Base-by-base conservation (phyloP, 1,139 yeast species). In the Yamadazyma conglobata region DNA sequence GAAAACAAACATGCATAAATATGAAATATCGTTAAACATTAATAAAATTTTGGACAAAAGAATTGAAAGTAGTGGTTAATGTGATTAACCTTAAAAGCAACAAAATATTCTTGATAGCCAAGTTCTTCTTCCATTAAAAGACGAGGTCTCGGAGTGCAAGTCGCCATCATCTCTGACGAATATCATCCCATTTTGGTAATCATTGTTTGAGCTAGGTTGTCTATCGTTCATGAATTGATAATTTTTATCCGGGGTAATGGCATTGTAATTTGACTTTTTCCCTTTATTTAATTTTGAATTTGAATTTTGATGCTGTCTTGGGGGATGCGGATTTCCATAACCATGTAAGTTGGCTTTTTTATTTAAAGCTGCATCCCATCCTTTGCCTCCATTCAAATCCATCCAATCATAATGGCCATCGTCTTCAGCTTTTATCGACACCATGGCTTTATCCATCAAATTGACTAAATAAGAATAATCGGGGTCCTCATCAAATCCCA, bases 341-440 rank as follows among this genome's bases (percentile, higher is more conserved):
- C 93, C 93, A 56, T 83, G 91, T 38, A 83, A 58, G 46, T 83
- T 83, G 34, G 91, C 87, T 54, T 82, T 83, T 52, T 81, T 83
- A 53, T 82, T 83, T 42, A 82, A 74, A 5, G 83, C 64, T 16
- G 83, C 75, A 58, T 83, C 93, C 91, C 91, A 83, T 24, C 93
- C 93, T 50, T 75, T 73, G 32, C 93, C 93, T 27, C 79, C 79
- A 48, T 83, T 83, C 44, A 83, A 60, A 46, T 79, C 79, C 89
- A 82, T 81, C 93, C 93, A 83, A 53, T 83, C 93, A 48, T 80
- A 83, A 48, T 79, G 81, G 11, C 79, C 83, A 53, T 80, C 88
- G 22, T 73, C 77, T 34, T 43, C 42, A 5, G 34, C 31, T 23
- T 44, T 45, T 15, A 61, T 52, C 3, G 64, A 54, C 7, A 50